Base-by-base conservation (phyloP, 1,284 basidiomycete genomes). In the Meira miltonrushii region DNA sequence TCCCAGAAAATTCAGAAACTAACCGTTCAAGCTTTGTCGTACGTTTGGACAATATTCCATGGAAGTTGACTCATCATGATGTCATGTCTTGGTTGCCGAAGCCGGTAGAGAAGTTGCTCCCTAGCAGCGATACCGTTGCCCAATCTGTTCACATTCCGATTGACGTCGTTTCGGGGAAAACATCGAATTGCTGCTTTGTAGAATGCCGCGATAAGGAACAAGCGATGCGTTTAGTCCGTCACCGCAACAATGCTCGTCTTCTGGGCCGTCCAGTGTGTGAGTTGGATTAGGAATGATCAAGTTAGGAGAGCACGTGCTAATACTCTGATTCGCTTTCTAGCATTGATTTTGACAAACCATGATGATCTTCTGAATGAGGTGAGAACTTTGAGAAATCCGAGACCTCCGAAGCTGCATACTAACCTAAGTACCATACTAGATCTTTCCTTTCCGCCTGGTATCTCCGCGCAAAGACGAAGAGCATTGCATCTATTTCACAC, bases 41-140 rank as follows among this genome's bases (percentile, higher is more conserved):
- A 12, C 48, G 59, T 11, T 19, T 61, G 3, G 59, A 61, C 33
- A 61, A 61, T 37, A 61, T 61, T 54, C 57, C 59, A 2, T 61
- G 59, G 59, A 53, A 15, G 21, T 33, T 39, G n/a, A 38, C 55
- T n/a, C 39, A 58, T 39, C 19, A 43, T 12, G 48, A 58, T 43
- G 33, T 61, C 5, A 3, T 61, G 17, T 23, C 28, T n/a, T 61
- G 59, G 59, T 19, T 58, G 12, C 48, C 59, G 1, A 50, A 58
- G 10, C 17, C 33, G 2, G n/a, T 48, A 13, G 54, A 59, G 10
- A 15, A 37, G 12, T 12, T 61, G n/a, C 41, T 61, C 2, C 56
- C 59, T 1, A 39, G 52, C 33, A 19, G 37, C 15, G 39, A 21
- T 2, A 25, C 11, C 17, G 25, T 50, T 8, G n/a, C 57, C 3